Evolutionary conservation across 2,329 filamentous ascomycete species (phyloP), one percentile per base, ranked within the genome.

Genomic region (Ophiostoma ips): DNA sequence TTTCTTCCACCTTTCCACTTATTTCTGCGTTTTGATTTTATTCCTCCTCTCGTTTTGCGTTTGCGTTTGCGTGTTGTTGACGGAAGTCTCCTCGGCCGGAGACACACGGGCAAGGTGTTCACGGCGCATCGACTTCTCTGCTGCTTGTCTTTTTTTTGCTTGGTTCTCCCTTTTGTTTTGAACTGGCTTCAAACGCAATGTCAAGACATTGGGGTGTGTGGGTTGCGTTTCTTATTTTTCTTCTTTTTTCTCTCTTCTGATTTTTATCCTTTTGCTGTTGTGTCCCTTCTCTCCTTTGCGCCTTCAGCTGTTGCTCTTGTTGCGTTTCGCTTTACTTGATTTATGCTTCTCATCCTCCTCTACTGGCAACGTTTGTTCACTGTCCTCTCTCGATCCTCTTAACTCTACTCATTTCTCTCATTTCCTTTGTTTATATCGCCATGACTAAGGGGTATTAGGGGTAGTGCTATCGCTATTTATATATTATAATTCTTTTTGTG

Each of bases 51-150:
- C 16, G 34, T 30, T 38, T 19, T 44, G n/a, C 47, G 21, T 34
- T 31, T 45, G 28, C 28, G 28, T 24, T 30, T 43, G 40, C 40
- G 40, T 44, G 36, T 18, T 43, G 33, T 18, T 43, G 33, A 21
- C 15, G 45, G 18, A 15, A 19, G n/a, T 53, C n/a, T 48, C 35
- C 34, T 49, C 33, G 31, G 48, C 40, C 51, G 46, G 53, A 51
- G 51, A 51, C 46, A 28, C 38, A 46, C 13, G 48, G 53, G 64
- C 63, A 60, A 56, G 68, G 68, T 66, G 68, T 71, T 69, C 57
- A 58, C 58, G 69, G 68, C 65, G 68, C 65, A 64, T 36, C 24
- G 5, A 41, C 30, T 37, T 8, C 12, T 13, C 15, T 46, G 33
- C 15, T 46, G 21, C 18, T 40, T 40, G 12, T n/a, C 18, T 44